Evolutionary conservation across 2,329 filamentous ascomycete genomes (phyloP).

Genomic region (Lasiodiplodia citricola): DNA sequence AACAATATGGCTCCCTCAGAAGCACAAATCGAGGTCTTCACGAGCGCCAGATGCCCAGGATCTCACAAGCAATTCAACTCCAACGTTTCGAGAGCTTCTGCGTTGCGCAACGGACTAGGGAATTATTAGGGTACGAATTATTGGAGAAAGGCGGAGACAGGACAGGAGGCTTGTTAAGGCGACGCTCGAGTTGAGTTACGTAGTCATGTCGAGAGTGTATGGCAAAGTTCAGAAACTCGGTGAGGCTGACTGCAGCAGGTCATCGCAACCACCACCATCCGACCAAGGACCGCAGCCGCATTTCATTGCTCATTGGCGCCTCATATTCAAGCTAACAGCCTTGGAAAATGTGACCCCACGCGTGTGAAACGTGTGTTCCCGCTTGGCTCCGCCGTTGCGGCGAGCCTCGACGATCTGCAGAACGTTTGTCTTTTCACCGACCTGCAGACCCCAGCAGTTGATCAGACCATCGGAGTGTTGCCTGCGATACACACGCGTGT

Average conservation of each 20-base stretch:
- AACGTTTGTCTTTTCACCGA: constrained; percentile 63
- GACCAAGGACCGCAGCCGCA: too few species aligned
- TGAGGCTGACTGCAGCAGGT: constrained; percentile 4
- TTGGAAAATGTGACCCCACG: constrained; percentile 55
- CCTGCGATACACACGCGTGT: constrained; percentile 65
- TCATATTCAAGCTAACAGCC: background rate
- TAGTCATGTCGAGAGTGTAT: too few species aligned
- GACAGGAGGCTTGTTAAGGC: too few species aligned
- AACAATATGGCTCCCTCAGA: too few species aligned
- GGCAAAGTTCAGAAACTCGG: background rate
- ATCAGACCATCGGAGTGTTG: constrained; percentile 73
- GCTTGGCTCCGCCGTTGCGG: constrained; percentile 61
- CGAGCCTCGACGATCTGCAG: constrained; percentile 70
- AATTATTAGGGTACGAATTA: too few species aligned
- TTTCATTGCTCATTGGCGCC: background rate
- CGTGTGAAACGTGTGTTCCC: constrained; percentile 70
- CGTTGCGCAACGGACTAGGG: too few species aligned
- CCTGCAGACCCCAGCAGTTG: constrained; percentile 71
- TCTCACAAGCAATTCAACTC: too few species aligned
- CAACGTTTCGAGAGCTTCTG: too few species aligned
- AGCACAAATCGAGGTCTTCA: too few species aligned
- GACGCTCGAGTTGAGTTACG: too few species aligned
- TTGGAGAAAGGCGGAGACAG: too few species aligned
- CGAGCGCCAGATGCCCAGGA: too few species aligned
- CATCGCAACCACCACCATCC: background rate